phyloP scores from a whole-genome alignment of 306 rosid genomes.

The Hylodesmum podocarpum region DNA sequence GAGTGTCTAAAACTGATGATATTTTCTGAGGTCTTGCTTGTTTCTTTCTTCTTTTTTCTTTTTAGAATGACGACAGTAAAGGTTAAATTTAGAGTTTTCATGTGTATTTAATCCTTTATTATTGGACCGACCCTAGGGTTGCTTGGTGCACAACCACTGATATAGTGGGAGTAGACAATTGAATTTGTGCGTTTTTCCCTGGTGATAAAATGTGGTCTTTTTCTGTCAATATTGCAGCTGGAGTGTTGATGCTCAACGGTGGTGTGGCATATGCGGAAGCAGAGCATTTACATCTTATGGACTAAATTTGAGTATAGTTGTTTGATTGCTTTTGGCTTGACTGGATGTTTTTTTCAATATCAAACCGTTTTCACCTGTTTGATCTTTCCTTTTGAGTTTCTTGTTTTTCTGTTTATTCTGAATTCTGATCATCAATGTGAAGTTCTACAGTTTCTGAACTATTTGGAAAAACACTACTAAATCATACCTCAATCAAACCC shows the following conservation, averaged over 20 bases:
- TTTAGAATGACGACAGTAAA: no score
- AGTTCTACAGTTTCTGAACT: background rate
- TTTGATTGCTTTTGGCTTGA: background rate
- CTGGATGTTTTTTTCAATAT: background rate
- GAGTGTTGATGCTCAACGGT: background rate
- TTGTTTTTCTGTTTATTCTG: background rate
- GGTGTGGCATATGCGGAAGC: background rate
- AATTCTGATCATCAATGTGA: background rate
- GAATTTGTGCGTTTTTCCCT: no score
- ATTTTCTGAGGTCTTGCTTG: background rate
- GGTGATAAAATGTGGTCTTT: background rate
- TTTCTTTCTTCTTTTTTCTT: no score
- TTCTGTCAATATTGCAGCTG: background rate
- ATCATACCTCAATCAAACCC: no score
- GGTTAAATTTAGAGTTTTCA: no score
- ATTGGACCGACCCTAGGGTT: no score
- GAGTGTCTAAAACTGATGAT: background rate
- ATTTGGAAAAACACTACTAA: no score
- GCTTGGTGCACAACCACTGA: no score
- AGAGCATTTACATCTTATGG: background rate
- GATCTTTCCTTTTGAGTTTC: background rate
- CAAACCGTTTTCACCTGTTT: background rate
- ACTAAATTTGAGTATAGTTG: no score
- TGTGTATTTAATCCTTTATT: no score
- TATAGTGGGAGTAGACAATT: background rate